Conservation (phyloP, 1,284 basidiomycete genomes). For the Malassezia cuniculi region DNA sequence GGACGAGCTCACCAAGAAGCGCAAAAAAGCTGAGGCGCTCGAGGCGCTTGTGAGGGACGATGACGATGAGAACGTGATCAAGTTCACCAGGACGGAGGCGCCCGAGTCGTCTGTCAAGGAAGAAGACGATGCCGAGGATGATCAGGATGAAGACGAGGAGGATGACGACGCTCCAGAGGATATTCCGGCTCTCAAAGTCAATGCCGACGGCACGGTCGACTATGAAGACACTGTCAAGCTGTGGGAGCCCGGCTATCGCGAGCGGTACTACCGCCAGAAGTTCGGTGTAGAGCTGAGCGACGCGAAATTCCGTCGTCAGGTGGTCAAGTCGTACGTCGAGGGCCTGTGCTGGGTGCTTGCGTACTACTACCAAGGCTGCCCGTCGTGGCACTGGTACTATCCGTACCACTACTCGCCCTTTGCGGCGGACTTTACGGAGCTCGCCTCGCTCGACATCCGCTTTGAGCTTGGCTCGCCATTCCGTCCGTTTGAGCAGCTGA, state of each 20-base stretch:
- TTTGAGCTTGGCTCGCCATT: slow-evolving; percentile 75
- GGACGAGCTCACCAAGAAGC: background rate
- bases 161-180: slow-evolving; percentile 10
- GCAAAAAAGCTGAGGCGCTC: too few species aligned
- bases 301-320: slow-evolving; percentile 59
- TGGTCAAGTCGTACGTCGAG: slow-evolving; percentile 76
- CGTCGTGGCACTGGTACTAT: slow-evolving; percentile 99
- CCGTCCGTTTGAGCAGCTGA: slow-evolving; percentile 91
- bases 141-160: slow-evolving; percentile 52
- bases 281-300: slow-evolving; percentile 69
- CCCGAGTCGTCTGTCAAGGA: too few species aligned
- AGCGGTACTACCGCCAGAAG: slow-evolving; percentile 88
- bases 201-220: slow-evolving; percentile 53
- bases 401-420: slow-evolving; percentile 98
- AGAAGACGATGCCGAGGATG: slow-evolving; percentile 19
- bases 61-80: background rate
- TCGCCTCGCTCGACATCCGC: slow-evolving; percentile 60
- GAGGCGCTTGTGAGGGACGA: too few species aligned
- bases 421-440: slow-evolving; percentile 77
- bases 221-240: slow-evolving; percentile 87
- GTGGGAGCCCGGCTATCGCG: slow-evolving; percentile 57
- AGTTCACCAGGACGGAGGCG: too few species aligned
- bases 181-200: slow-evolving; percentile 17
- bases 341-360: slow-evolving; percentile 91
- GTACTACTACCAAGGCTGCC: slow-evolving; percentile 92